These are phyloP conservation scores for Lepidium africanum DNA, from an alignment of 345 rosid genomes.

Conservation along the genomic window DNA sequence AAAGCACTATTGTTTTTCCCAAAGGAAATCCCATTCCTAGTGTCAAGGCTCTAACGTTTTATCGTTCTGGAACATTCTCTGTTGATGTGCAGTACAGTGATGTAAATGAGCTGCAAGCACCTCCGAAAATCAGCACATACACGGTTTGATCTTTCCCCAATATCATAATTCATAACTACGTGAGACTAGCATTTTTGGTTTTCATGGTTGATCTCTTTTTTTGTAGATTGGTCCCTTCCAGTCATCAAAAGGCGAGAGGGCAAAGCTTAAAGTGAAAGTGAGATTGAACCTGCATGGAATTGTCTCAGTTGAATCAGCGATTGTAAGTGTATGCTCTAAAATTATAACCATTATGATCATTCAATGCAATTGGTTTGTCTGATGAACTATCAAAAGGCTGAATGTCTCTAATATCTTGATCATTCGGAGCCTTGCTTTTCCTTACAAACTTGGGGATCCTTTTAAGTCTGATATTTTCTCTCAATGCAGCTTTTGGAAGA, in stretches of 20 bases:
- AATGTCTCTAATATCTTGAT: not conserved
- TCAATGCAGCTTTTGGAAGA: slow-evolving; percentile 78
- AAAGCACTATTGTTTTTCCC: slow-evolving; percentile 68
- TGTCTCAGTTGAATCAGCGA: slow-evolving; percentile 76
- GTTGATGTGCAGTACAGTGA: slow-evolving; percentile 76
- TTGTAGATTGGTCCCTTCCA: slow-evolving; percentile 92
- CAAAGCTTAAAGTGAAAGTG: slow-evolving; percentile 83
- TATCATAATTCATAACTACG: not conserved
- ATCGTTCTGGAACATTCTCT: slow-evolving; percentile 64
- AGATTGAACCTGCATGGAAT: slow-evolving; percentile 85
- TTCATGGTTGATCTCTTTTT: slow-evolving; percentile 8
- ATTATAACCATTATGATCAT: not conserved
- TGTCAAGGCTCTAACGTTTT: slow-evolving; percentile 76
- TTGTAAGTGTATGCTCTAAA: slow-evolving; percentile 37
- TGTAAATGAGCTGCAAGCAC: slow-evolving; percentile 52
- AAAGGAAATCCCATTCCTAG: slow-evolving; percentile 88
- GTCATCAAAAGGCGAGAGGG: slow-evolving; percentile 55
- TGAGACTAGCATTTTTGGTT: slow-evolving; percentile 11
- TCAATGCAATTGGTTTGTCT: too few relatives aligned
- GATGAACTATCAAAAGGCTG: not conserved
- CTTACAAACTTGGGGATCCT: not conserved
- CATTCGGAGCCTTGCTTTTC: not conserved
- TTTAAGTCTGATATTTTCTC: not conserved
- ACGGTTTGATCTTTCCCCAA: slow-evolving; percentile 36
- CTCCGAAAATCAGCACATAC: slow-evolving; percentile 75